A percentile compares a stretch with the other conserved stretches of the same genome.
Conservation (phyloP, 1,284 basidiomycete genomes). For the Melampsora larici-populina region DNA sequence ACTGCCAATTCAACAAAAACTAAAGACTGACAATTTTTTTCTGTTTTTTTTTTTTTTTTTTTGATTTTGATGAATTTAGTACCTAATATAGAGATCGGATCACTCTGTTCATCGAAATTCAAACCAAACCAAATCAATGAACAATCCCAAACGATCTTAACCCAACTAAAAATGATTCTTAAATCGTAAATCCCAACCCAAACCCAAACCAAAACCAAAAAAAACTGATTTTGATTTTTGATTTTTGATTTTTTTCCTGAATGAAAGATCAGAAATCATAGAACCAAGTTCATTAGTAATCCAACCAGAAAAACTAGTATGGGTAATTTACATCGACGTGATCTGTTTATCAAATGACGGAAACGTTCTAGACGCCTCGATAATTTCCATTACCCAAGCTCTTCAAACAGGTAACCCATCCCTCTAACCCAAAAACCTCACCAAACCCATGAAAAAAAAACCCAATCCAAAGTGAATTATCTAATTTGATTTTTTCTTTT, state of each 20-base stretch:
- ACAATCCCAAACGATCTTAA: constrained; percentile 82
- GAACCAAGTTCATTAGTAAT: constrained; percentile 72
- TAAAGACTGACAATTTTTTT: too few relatives aligned
- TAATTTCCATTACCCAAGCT: constrained; percentile 81
- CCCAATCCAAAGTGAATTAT: too few relatives aligned
- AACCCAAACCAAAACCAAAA: too few relatives aligned
- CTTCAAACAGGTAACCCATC: constrained; percentile 76
- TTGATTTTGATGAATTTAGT: constrained; percentile 57
- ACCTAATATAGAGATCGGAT: constrained; percentile 83
- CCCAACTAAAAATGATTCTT: constrained; percentile 72
- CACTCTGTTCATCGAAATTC: constrained; percentile 86
- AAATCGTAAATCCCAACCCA: constrained; percentile 66
- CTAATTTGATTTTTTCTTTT: neutral
- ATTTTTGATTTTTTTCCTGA: constrained; percentile 21
- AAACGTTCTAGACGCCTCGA: constrained; percentile 83
- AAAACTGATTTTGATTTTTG: neutral
- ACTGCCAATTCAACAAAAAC: too few relatives aligned
- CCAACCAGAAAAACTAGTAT: constrained; percentile 71
- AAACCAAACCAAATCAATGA: constrained; percentile 89
- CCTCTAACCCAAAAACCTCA: too few relatives aligned
- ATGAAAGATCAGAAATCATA: constrained; percentile 65
- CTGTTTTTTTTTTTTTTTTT: too few relatives aligned
- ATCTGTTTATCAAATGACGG: constrained; percentile 96
- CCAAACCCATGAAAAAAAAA: too few relatives aligned
- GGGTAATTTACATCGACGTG: constrained; percentile 88